Evolutionary conservation across 2,329 filamentous ascomycete genomes (phyloP), one percentile per base, ranked within the genome.

Genomic region (Xylaria sp.): DNA sequence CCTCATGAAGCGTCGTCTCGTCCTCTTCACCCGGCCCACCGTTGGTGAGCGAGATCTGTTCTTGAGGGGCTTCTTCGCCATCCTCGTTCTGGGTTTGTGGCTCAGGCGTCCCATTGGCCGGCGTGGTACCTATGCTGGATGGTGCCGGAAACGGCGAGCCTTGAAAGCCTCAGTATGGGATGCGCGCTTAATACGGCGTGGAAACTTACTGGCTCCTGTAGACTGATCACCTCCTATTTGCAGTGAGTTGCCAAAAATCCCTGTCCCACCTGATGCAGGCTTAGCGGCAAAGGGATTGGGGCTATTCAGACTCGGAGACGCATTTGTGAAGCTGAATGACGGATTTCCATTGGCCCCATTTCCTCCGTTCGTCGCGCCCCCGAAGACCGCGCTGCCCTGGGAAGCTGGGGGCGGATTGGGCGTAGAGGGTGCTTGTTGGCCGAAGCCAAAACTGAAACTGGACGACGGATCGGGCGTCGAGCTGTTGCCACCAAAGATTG

Each of bases 21-120:
- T 90, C 81, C 68, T 89, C 86, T 69, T 92, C 88, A 20, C 86
- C 86, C 39, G 85, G 82, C 16, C 84, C 83, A 50, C 81, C 82
- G 60, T 82, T 78, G 48, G 86, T 86, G 63, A 93, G 79, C 67
- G 88, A 87, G 60, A 90, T 82, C 70, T 90, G 87, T 69, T 87
- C 82, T 56, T 90, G 81, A 67, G 81, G 79, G 66, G 83, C 83
- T 72, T 72, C 72, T 68, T 74, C 74, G 63, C 72, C 71, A 62
- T 75, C 73, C 62, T 77, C 75, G 62, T 72, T 70, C 56, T 76
- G 73, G 55, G 75, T 70, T 57, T 79, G 74, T 59, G 82, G 81
- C 71, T 85, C 82, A 58, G 82, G 82, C 46, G 82, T 85, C 61
- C 81, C 81, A 60, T 76, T 78, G 60, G 80, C 80, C 57, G 82